Base-by-base conservation (phyloP, 2,329 filamentous ascomycete genomes). In the Aspergillus sclerotialis region DNA sequence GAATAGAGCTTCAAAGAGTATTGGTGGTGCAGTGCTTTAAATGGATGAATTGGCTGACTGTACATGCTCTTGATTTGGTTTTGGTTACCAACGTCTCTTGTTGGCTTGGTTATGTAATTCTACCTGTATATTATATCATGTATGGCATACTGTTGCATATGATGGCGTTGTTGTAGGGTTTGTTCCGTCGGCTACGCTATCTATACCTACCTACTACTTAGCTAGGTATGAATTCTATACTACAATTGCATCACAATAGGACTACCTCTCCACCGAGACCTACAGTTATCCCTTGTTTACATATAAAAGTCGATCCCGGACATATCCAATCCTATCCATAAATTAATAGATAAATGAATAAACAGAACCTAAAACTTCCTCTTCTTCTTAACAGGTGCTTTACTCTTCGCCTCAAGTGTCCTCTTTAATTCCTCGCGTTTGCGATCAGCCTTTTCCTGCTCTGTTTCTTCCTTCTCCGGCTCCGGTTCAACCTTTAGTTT, bases 391-490 rank as follows among this genome's bases (percentile, higher is more conserved):
- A 53, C 61, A 7, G 67, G 65, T 33, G 63, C 68, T 43, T 72
- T 73, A 17, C 67, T 65, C 47, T 70, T 72, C 35, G 58, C 61
- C 33, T 69, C 69, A 11, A 76, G 47, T 27, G 70, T 60, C 12
- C 69, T 61, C 49, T 77, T 79, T 40, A 81, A 50, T 48, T 76
- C 72, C 32, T 71, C 64, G 9, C 76, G 62, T 44, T 70, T 77
- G 35, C 68, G 61, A 40, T 76, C 62, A 3, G 75, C 75, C 35
- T 65, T 68, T 37, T 78, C 68, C 39, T 73, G 61, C 7, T 68
- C 67, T 2, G 69, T 68, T 37, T 53, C 46, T 33, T 44, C 43
- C 17, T 41, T 42, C 28, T 30, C 23, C 5, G 28, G 19, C 8
- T 46, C 38, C 12, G 38, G 36, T 18, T 43, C 38, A 37, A 34